Base-by-base conservation (phyloP, 164 flowering plant genomes). In the Platanus orientalis region DNA sequence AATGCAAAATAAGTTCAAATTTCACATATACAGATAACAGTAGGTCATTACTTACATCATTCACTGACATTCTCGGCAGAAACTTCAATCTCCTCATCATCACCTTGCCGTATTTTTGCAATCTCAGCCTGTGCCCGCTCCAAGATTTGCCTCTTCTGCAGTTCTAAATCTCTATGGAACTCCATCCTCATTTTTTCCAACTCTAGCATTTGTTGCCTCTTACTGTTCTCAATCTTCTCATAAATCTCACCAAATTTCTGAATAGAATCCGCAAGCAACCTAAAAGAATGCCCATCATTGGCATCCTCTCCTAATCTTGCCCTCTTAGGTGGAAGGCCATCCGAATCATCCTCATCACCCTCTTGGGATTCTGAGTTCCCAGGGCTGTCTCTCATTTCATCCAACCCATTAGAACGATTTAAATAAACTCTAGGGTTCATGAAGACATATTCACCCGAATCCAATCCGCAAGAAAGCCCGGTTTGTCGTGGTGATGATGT, bases 351-450 rank as follows among this genome's bases (percentile, higher is more conserved):
- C 0, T 64, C 83, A 23, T 76, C 83, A 58, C 72, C 77, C 54
- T 57, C 83, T 28, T 58, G 75, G 4, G 74, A 57, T 60, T 88
- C 97, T 0, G 92, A 82, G 40, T 79, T 79, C 34, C 68, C 86
- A 0, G 98, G 96, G 61, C 96, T 90, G 50, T 92, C 98, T 73
- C 90, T 78, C 90, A 88, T 90, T 74, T 90, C 97, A 73, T 87
- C 97, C 73, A 81, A 69, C 61, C 86, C 89, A 71, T 93, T 90
- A 2, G 96, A 75, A 50, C 72, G 79, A 25, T 81, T 83, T 80
- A 89, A 70, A 74, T 87, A 91, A 10, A 83, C 91, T n/a, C 65
- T 62, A 2, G 95, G 80, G 34, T 87, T 80, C 95, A 77, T 80
- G 56, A 94, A 94, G 39, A 89, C 92, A 68, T 78, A 94, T 71